These are phyloP conservation scores for Delonix regia DNA, from an alignment of 306 rosid genomes.

Conservation along the genomic window DNA sequence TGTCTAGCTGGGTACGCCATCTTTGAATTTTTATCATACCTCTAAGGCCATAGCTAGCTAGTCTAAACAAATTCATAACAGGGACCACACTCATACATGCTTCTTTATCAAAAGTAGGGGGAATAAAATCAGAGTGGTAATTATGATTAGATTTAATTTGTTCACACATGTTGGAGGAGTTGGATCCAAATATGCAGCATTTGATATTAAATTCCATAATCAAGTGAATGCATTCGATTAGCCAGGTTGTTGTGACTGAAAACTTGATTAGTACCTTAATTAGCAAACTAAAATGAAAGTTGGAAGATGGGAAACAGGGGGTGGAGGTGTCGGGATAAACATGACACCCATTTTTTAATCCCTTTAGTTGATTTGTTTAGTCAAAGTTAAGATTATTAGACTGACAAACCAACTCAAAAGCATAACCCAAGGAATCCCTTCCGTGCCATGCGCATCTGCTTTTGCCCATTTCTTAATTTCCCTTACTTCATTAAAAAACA, in stretches of 20 bases:
- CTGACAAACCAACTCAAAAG: conserved; percentile 66
- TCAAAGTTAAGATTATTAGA: conserved; percentile 27
- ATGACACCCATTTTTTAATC: conserved; percentile 71
- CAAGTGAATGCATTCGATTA: conserved; percentile 47
- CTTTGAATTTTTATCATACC: conserved; percentile 9
- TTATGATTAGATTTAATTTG: conserved; percentile 31
- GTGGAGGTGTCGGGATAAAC: conserved; percentile 77
- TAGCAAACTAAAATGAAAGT: conserved; percentile 49
- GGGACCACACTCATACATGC: conserved; percentile 36
- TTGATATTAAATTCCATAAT: conserved; percentile 32
- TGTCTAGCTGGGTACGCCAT: conserved; percentile 22
- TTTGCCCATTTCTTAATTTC: conserved; percentile 34
- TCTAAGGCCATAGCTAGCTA: neutral
- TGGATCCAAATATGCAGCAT: conserved; percentile 24
- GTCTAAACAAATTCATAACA: neutral
- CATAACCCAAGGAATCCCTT: conserved; percentile 57
- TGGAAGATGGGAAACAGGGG: conserved; percentile 83
- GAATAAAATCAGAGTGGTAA: neutral
- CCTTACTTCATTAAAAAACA: conserved; percentile 33
- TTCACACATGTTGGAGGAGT: conserved; percentile 31
- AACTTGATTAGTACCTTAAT: conserved; percentile 42
- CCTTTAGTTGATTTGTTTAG: conserved; percentile 35
- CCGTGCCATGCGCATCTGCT: conserved; percentile 71
- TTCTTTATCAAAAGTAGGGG: conserved; percentile 15
- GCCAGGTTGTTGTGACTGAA: conserved; percentile 41